Base-by-base conservation (phyloP, 805 yeast genomes). In the Suhomyces prunicola region DNA sequence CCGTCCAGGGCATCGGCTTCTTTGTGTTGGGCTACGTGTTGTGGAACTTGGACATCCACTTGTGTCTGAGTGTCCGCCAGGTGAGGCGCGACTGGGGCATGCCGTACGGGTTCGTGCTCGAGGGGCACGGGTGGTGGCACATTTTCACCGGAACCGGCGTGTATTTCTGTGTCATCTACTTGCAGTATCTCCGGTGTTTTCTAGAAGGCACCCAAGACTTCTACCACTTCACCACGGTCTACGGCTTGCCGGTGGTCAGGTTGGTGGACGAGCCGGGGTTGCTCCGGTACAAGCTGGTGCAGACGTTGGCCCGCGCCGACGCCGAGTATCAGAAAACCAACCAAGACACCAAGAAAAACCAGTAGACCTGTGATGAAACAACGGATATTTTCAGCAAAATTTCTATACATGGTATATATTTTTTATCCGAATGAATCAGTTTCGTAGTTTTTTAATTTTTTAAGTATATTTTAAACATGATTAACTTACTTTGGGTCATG, bases 111-210 rank as follows among this genome's bases (percentile, higher is more conserved):
- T 80, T 90, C 55, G 58, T 93, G 3, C 74, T 93, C 35, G 98
- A 93, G 69, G 87, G 96, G 27, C 98, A 93, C 64, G 97, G 96
- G 23, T 93, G 97, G 97, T 93, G 98, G 98, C 98, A 93, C 66
- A 72, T 88, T 9, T 78, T 88, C 57, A 88, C 94, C 0, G 96
- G 96, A 0, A 73, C 84, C 19, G 97, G 97, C 1, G 94, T 93
- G 9, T 93, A 93, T 69, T 87, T 79, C 66, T 92, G 90, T 71
- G 79, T 92, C 58, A 84, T 88, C 3, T 90, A 87, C 65, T 79
- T 88, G 63, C 92, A 90, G 72, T 82, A 87, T 57, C 72, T 92
- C 56, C 79, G 93, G 59, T 73, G 87, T 31, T 84, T 86, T 69
- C 79, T 90, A 65, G 74, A 76, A 13, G 85, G 84, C 5, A 71